A percentile compares a stretch with the other conserved stretches of the same genome.
These are phyloP conservation scores for Raddia guianensis DNA, from an alignment of 176 grass and related monocot species.

Conservation along the genomic window DNA sequence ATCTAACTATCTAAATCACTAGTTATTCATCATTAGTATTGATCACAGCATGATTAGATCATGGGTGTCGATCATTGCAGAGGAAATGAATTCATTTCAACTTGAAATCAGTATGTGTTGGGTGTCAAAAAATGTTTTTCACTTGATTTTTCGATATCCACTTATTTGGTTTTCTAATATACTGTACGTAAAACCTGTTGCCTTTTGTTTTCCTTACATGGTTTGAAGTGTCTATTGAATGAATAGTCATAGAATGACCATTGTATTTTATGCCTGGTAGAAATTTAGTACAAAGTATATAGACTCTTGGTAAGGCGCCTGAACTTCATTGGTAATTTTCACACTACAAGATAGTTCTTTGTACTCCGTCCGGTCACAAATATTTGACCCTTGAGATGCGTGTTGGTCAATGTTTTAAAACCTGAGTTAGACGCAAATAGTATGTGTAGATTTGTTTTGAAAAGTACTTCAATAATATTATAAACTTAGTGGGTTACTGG, in stretches of 20 bases:
- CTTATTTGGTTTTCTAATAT: not conserved
- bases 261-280: not conserved
- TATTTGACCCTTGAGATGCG: no score
- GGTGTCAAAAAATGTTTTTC: not conserved
- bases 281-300: not conserved
- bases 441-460: no score
- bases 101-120: not conserved
- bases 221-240: slow-evolving; percentile 1
- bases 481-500: no score
- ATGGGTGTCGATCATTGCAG: not conserved
- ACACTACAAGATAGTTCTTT: not conserved
- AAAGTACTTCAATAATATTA: no score
- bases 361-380: no score
- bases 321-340: not conserved
- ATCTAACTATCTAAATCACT: slow-evolving; percentile 5
- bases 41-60: not conserved
- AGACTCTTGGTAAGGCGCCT: not conserved
- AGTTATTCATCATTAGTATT: not conserved
- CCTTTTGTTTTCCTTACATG: not conserved
- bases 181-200: not conserved
- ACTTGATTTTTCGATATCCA: slow-evolving; percentile 18
- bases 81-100: not conserved
- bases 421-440: no score
- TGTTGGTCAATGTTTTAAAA: no score
- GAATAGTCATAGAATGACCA: slow-evolving; percentile 14